phyloP scores from a whole-genome alignment of 306 rosid species.

The Arachis stenosperma region DNA sequence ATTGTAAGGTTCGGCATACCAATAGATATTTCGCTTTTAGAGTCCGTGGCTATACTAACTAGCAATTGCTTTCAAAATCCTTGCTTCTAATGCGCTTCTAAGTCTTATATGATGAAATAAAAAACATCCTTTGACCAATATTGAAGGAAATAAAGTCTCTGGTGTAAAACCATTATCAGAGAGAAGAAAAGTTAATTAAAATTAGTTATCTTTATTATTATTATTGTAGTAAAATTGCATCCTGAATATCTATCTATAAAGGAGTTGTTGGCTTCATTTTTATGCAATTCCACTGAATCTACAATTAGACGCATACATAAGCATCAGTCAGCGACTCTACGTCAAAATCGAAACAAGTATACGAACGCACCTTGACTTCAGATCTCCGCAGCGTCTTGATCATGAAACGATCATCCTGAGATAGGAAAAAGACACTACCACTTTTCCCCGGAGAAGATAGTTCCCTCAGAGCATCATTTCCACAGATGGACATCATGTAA shows the following conservation, averaged over 20 bases:
- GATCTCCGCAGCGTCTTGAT: constrained; percentile 83
- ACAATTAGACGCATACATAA: not conserved
- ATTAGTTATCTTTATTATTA: not conserved
- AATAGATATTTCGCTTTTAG: not conserved
- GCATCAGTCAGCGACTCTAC: not conserved
- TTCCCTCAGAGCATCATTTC: constrained; percentile 85
- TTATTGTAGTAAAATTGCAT: not conserved
- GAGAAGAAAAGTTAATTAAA: not conserved
- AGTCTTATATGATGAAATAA: not conserved
- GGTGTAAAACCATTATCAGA: not conserved
- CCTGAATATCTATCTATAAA: constrained; percentile 1
- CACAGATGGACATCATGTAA: constrained; percentile 92
- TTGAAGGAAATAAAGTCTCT: not conserved
- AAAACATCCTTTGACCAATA: not conserved
- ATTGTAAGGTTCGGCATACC: not conserved
- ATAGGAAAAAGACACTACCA: constrained; percentile 78
- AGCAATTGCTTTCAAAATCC: not conserved
- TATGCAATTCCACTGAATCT: not conserved
- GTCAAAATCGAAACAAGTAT: not conserved
- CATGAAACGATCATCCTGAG: constrained; percentile 90
- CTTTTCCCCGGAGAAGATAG: constrained; percentile 92
- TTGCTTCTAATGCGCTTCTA: not conserved
- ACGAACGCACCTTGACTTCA: constrained; percentile 68
- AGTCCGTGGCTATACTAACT: not conserved
- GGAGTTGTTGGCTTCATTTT: constrained; percentile 5